phyloP scores from a whole-genome alignment of 2,329 filamentous ascomycete genomes.

The Westerdykella ornata region DNA sequence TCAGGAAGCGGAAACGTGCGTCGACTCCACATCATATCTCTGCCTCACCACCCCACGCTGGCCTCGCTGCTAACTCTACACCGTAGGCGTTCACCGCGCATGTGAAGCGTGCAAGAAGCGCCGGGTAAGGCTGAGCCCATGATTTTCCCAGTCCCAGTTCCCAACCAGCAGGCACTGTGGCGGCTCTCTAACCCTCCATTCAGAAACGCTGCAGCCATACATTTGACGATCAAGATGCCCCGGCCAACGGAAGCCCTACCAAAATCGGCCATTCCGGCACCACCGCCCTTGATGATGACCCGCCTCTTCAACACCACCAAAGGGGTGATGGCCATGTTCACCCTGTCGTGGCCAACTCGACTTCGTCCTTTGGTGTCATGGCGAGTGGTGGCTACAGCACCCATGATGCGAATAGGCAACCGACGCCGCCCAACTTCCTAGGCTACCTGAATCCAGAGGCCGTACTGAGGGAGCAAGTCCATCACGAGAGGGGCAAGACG shows the following conservation, averaged over 20 bases:
- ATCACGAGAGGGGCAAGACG: slow-evolving; percentile 24
- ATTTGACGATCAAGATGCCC: slow-evolving; percentile 31
- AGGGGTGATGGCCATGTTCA: too few species aligned
- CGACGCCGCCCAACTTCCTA: slow-evolving; percentile 39
- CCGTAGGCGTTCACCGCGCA: slow-evolving; percentile 36
- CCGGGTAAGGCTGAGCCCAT: slow-evolving; percentile 25
- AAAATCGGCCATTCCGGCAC: slow-evolving; percentile 30
- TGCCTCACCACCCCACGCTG: background rate
- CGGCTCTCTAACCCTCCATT: slow-evolving; percentile 15
- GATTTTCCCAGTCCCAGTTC: too few species aligned
- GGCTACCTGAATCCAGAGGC: slow-evolving; percentile 45
- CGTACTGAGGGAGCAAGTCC: slow-evolving; percentile 40
- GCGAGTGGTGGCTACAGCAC: background rate
- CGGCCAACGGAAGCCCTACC: slow-evolving; percentile 32
- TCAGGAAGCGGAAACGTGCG: slow-evolving; percentile 40
- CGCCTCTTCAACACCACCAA: too few species aligned
- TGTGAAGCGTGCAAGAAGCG: slow-evolving; percentile 43
- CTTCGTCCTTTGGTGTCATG: too few species aligned
- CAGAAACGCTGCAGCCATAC: slow-evolving; percentile 41
- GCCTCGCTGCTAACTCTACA: slow-evolving; percentile 18
- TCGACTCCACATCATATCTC: background rate
- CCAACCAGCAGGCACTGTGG: slow-evolving; percentile 3
- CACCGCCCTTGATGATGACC: background rate
- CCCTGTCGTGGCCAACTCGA: too few species aligned
- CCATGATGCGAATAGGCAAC: slow-evolving; percentile 6